Percentiles rank a stretch among this genome's conserved stretches.
Conservation (phyloP, 352 stramenopile species). For the Globisporangium recalcitrans region DNA sequence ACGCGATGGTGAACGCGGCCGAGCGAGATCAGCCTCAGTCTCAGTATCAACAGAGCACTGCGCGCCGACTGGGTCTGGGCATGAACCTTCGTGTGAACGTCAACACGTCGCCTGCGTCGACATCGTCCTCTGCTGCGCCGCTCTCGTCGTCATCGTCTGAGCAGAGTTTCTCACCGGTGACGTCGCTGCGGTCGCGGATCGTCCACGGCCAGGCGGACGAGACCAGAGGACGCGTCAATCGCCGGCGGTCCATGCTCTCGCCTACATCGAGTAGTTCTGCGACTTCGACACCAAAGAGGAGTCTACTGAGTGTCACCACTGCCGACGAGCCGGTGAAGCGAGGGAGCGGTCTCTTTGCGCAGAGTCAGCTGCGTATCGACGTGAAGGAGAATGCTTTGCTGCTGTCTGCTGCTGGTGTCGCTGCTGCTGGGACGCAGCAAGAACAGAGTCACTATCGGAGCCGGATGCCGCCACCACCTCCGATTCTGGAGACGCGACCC, state of each 20-base stretch:
- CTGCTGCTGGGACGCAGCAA: background rate
- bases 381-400: conserved; percentile 21
- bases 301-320: conserved; percentile 1
- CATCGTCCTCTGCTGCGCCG: background rate
- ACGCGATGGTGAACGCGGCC: background rate
- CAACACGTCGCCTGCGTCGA: conserved; percentile 19
- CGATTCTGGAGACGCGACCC: conserved; percentile 7
- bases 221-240: conserved; percentile 23
- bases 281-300: background rate
- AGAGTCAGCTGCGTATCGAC: conserved; percentile 46
- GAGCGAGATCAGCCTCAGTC: background rate
- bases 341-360: conserved; percentile 17
- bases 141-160: conserved; percentile 12
- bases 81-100: conserved; percentile 61
- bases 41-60: conserved; percentile 18
- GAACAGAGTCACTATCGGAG: background rate
- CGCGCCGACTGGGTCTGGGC: conserved; percentile 22
- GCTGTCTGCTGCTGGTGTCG: background rate
- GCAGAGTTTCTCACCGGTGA: conserved; percentile 36
- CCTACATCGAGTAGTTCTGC: background rate
- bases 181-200: conserved; percentile 27
- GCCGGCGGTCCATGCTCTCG: conserved; percentile 11
- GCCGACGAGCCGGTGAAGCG: conserved; percentile 6
- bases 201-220: conserved; percentile 33
- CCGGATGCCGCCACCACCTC: background rate